Percentiles rank a stretch among this genome's conserved stretches.
Evolutionary conservation across 202 grass and related monocot genomes (phyloP).

Genomic region (Zizania palustris): DNA sequence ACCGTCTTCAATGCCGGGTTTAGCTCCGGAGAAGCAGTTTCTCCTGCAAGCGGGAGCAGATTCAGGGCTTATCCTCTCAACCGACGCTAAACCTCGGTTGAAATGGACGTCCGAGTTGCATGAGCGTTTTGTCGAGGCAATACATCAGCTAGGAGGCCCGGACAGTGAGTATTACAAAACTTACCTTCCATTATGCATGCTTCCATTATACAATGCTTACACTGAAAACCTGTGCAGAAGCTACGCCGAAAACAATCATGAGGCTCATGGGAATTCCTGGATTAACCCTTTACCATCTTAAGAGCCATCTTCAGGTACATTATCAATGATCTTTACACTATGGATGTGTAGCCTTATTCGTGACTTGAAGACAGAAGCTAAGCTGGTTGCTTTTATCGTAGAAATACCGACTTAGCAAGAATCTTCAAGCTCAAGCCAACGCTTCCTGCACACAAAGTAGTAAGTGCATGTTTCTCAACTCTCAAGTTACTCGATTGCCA

Average conservation of each 20-base stretch:
- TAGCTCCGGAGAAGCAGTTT: conserved; percentile 56
- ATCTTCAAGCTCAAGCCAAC: conserved; percentile 67
- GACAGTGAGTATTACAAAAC: conserved; percentile 68
- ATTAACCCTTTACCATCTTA: conserved; percentile 82
- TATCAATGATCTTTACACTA: conserved; percentile 15
- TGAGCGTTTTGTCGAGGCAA: conserved; percentile 74
- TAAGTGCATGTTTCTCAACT: conserved; percentile 33
- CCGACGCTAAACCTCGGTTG: conserved; percentile 88
- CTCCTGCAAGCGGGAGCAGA: conserved; percentile 53
- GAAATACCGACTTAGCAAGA: conserved; percentile 95
- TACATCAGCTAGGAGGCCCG: conserved; percentile 83
- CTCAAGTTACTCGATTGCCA: conserved; percentile 6
- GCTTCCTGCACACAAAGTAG: conserved; percentile 54
- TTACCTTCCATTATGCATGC: background rate
- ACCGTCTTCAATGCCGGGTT: conserved; percentile 59
- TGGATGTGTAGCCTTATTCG: conserved; percentile 7
- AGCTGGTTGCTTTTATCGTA: conserved; percentile 41
- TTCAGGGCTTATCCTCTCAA: conserved; percentile 82
- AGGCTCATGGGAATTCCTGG: conserved; percentile 76
- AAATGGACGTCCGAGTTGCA: conserved; percentile 94
- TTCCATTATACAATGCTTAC: background rate
- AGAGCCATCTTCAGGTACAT: conserved; percentile 89
- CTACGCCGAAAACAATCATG: conserved; percentile 82
- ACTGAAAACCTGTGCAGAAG: conserved; percentile 52
- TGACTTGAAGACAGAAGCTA: conserved; percentile 37